Evolutionary conservation across 257 asterid species (phyloP), one percentile per base, ranked within the genome.

Genomic region (Rubia yunnanensis): DNA sequence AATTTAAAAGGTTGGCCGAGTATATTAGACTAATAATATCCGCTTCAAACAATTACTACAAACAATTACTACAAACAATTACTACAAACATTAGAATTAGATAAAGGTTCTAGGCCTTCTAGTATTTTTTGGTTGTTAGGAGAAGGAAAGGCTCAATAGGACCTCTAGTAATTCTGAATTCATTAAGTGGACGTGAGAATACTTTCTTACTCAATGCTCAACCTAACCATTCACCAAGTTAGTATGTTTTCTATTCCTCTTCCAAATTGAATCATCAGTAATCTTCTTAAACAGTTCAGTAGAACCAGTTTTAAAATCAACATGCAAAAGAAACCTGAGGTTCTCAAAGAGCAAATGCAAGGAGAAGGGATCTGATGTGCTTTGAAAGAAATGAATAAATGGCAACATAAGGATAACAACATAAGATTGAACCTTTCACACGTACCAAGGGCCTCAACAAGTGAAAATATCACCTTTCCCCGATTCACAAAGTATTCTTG

Each of bases 361-460:
- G 52, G 14, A 39, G 66, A 61, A 30, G 10, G 31, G 31, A 60
- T 24, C 39, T 11, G 18, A 20, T 20, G 28, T 22, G 22, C 22
- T 5, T 28, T 23, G 9, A 10, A 2, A 24, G 4, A 10, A 63
- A 41, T 9, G 9, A 4, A 18, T 7, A 24, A 46, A 7, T 63
- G 15, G 7, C 4, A 63, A 27, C 9, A 28, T 34, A 71, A 20
- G 48, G 38, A 52, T 1, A 27, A 3, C 36, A 20, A 56, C 22
- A 48, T 15, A 41, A 17, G 44, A 7, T 7, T 36, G 8, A 48
- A 44, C 7, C n/a, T 22, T 32, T 7, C 27, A 39, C 32, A 69
- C 80, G 38, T 80, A 91, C 98, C 98, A 36, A 91, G 81, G 60
- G 96, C 98, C 82, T 92, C 96, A 10, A 88, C 95, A 27, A 92